phyloP scores from a whole-genome alignment of 129 eudicot genomes.

The Kitagawia praeruptora region DNA sequence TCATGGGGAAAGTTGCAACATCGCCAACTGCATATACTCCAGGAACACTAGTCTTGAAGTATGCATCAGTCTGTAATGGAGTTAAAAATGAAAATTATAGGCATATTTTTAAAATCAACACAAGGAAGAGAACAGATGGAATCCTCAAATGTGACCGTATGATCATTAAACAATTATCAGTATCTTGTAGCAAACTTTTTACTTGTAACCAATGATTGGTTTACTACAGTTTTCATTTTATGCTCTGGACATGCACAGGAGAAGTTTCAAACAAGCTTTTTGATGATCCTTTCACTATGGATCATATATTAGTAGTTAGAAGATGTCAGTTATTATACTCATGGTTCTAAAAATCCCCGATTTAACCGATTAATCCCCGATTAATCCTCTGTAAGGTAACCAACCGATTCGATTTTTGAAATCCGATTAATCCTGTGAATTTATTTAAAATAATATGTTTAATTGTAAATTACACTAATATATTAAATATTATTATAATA shows the following conservation, averaged over 20 bases:
- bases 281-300: neutral
- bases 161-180: neutral
- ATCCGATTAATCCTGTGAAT: too few relatives aligned
- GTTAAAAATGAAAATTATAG: neutral
- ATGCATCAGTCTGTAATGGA: constrained; percentile 74
- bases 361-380: too few relatives aligned
- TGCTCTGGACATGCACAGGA: neutral
- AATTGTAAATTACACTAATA: too few relatives aligned
- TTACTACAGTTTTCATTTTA: neutral
- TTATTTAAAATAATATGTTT: too few relatives aligned
- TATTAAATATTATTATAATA: too few relatives aligned
- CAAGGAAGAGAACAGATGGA: neutral
- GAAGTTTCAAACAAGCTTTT: neutral
- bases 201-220: neutral
- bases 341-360: too few relatives aligned
- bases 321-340: neutral
- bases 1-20: constrained; percentile 97
- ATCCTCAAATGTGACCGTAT: neutral
- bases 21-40: constrained; percentile 97
- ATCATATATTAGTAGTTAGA: neutral
- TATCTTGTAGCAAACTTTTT: neutral
- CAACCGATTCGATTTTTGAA: too few relatives aligned
- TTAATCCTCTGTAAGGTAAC: too few relatives aligned
- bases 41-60: constrained; percentile 77
- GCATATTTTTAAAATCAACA: neutral